Base-by-base conservation (phyloP, 2,329 filamentous ascomycete species). In the Graphilbum sp. region DNA sequence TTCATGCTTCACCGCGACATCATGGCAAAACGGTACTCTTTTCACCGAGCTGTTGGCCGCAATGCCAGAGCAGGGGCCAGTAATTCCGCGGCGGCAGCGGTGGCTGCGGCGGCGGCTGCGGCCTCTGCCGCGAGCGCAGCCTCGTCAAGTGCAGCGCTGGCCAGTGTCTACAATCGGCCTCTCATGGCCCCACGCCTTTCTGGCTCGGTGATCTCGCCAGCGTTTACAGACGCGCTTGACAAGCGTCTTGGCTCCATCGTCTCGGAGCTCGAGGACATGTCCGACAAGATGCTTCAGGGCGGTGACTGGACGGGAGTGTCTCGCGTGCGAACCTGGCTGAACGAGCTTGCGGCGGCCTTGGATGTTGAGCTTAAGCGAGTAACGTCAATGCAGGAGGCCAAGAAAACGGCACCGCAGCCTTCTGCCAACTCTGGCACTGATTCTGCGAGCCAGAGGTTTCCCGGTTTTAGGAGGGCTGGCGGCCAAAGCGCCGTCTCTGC, bases 181-280 rank as follows among this genome's bases (percentile, higher is more conserved):
- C 13, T 34, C 21, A 18, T 32, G 12, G 13, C 30, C 1, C 7
- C 18, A 6, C 27, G 36, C 8, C 18, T 19, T 1, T 18, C 23
- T 13, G 37, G 29, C 1, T n/a, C 30, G 1, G 24, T 41, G 9
- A 23, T 47, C 5, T 17, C 40, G 2, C 34, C 37, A 0, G 29
- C 36, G 0, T 47, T 47, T 29, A 29, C 36, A 1, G 40, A 43
- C 0, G 23, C 13, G 13, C 35, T 47, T n/a, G 45, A 47, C 39
- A 41, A 35, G 21, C 41, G 38, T 2, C 37, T 47, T 5, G 34
- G 17, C 4, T 25, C 34, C 10, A 38, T 42, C 13, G 40, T 44
- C 30, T 25, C 29, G 7, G 45, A 45, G 37, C 42, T 47, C 2
- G 43, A 47, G 9, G 43, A 40, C n/a, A 36, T 47, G 42, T 41